Evolutionary conservation across 306 rosid species (phyloP).

Genomic region (Ceratonia siliqua): DNA sequence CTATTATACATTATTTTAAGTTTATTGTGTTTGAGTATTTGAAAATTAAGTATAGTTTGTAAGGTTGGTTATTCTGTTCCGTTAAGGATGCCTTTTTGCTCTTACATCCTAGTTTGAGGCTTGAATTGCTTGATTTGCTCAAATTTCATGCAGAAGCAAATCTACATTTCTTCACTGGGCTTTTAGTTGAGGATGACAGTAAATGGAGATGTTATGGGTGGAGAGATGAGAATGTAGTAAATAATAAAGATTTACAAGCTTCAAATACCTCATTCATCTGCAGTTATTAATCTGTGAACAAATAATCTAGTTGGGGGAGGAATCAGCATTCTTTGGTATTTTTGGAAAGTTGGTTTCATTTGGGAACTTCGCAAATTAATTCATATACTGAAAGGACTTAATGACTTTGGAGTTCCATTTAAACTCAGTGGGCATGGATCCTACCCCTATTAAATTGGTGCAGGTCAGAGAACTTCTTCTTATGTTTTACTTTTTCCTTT

Average conservation of each 20-base stretch:
- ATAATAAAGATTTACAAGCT: constrained; percentile 13
- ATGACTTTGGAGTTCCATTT: constrained; percentile 15
- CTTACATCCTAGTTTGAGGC: background rate
- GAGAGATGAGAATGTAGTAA: background rate
- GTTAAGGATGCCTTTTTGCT: background rate
- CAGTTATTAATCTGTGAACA: background rate
- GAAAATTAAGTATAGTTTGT: background rate
- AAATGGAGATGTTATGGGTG: constrained; percentile 8
- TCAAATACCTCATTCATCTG: constrained; percentile 2
- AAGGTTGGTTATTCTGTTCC: background rate
- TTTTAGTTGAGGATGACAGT: background rate
- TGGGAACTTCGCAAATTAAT: constrained; percentile 25
- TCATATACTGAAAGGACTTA: constrained; percentile 35
- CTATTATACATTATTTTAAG: background rate
- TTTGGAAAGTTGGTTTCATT: constrained; percentile 29
- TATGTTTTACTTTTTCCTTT: background rate
- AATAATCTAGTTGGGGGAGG: constrained; percentile 4
- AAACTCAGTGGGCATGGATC: constrained; percentile 35
- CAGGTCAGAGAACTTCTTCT: constrained; percentile 47
- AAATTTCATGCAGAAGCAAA: constrained; percentile 6
- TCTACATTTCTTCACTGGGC: background rate
- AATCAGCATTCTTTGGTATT: constrained; percentile 4
- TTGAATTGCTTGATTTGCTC: constrained; percentile 6
- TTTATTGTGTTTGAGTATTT: background rate
- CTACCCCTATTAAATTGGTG: constrained; percentile 30